These are phyloP conservation scores for Blumeria graminis DNA, from an alignment of 2,329 filamentous ascomycete genomes.

Conservation along the genomic window DNA sequence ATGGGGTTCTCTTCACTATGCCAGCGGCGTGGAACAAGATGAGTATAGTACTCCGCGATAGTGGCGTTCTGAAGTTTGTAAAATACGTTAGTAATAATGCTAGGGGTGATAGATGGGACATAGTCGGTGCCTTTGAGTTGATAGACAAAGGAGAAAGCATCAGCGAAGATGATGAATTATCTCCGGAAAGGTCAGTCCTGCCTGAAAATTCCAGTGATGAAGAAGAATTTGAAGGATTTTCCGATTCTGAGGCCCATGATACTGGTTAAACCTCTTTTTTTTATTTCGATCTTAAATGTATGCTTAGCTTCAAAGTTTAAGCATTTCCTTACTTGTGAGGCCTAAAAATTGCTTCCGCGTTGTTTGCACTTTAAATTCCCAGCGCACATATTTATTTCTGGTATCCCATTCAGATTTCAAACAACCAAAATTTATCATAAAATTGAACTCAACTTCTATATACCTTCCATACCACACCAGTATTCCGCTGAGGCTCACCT, in stretches of 20 bases:
- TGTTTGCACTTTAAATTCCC: too few species aligned
- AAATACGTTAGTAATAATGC: constrained; percentile 79
- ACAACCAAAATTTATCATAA: too few species aligned
- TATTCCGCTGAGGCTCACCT: too few species aligned
- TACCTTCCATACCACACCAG: too few species aligned
- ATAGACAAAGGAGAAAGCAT: constrained; percentile 23
- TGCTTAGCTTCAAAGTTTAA: too few species aligned
- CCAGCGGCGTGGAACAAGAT: constrained; percentile 69
- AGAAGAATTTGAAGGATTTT: constrained; percentile 35
- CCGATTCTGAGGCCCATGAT: constrained; percentile 16
- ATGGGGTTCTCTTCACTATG: constrained; percentile 44
- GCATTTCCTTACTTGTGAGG: too few species aligned
- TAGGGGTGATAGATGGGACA: constrained; percentile 77
- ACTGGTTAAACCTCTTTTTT: constrained; percentile 9
- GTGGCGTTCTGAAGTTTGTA: constrained; percentile 71
- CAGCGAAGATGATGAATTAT: constrained; percentile 16
- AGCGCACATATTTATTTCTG: too few species aligned
- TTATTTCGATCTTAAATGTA: not conserved
- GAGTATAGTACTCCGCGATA: constrained; percentile 71
- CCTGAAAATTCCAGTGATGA: constrained; percentile 20
- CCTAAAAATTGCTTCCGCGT: too few species aligned
- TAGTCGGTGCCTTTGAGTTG: constrained; percentile 57
- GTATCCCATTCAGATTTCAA: too few species aligned
- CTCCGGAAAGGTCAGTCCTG: constrained; percentile 10
- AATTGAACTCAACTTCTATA: too few species aligned